Evolutionary conservation across 2,329 filamentous ascomycete species (phyloP), one percentile per base, ranked within the genome.

Genomic region (Fusarium sp.): DNA sequence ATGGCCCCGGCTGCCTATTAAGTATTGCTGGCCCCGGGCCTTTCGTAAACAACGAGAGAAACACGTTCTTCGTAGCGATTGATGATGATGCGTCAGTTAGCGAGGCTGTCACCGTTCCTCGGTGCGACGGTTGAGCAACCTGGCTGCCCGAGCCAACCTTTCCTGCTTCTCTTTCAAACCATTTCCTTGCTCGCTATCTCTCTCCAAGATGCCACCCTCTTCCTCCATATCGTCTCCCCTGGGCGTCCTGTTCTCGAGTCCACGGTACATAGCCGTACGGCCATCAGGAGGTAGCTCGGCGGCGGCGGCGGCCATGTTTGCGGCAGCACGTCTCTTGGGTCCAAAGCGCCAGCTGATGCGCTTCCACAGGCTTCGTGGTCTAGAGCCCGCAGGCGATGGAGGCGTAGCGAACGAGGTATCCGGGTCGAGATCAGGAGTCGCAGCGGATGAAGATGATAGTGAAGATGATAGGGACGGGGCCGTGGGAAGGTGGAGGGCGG

Each of bases 131-230:
- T 73, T 70, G 38, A 84, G 74, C 50, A 85, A 70, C 55, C 74
- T 77, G 29, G 80, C 77, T 2, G 84, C 83, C 29, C 83, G 76
- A 39, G 76, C 73, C 28, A 85, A 63, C 50, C 83, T 77, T 39
- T 80, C 80, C 49, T 79, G 77, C 60, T 76, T 81, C 44, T 80
- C 77, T 46, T 70, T 74, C 44, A 82, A 67, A 4, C 75, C 75
- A 11, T 73, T 73, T 12, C 64, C 62, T 9, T 62, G 69, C 41
- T 70, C 69, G 15, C 73, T 69, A 33, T 73, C 73, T 53, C 71
- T 77, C 28, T 76, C 73, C 26, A 72, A 72, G 13, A 70, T 63
- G n/a, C 61, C 58, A 9, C 63, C 68, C 43, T 72, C 72, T 15
- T 74, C 71, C 0, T 72, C 66, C n/a, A 68, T 70, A 18, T 69